Conservation (phyloP, 345 rosid genomes). For the Tarenaya hassleriana region DNA sequence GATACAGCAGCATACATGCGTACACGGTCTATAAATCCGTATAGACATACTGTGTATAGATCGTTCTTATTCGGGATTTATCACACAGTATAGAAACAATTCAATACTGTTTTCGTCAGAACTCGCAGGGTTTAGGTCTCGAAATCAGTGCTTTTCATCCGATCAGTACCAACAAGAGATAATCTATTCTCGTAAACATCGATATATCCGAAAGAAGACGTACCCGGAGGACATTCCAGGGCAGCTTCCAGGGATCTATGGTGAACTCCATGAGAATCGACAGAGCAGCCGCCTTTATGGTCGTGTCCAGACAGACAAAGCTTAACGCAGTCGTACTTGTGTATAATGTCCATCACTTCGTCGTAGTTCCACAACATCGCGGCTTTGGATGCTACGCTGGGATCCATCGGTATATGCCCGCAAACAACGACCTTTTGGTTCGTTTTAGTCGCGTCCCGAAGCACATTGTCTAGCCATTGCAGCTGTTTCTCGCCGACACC, state of each 20-base stretch:
- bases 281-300: slow-evolving; percentile 68
- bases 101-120: too few relatives aligned
- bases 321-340: slow-evolving; percentile 60
- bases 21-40: too few relatives aligned
- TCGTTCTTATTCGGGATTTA: too few relatives aligned
- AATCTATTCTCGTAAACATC: slow-evolving; percentile 68
- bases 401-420: slow-evolving; percentile 79
- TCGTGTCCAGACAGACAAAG: slow-evolving; percentile 85
- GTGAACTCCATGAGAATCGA: slow-evolving; percentile 78
- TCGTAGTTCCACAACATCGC: slow-evolving; percentile 86
- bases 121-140: too few relatives aligned
- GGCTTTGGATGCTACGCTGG: slow-evolving; percentile 39
- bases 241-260: slow-evolving; percentile 86
- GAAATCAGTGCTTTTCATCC: slow-evolving; percentile 50
- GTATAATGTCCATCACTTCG: slow-evolving; percentile 71
- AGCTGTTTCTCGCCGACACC: slow-evolving; percentile 77
- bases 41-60: too few relatives aligned
- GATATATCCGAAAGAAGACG: slow-evolving; percentile 66
- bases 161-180: slow-evolving; percentile 52
- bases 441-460: slow-evolving; percentile 51
- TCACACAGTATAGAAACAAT: too few relatives aligned
- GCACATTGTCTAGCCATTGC: slow-evolving; percentile 62
- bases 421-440: slow-evolving; percentile 75
- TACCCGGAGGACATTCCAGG: slow-evolving; percentile 81
- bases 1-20: too few relatives aligned